Conservation (phyloP, 2,329 filamentous ascomycete species). For the Alternaria infectoria region DNA sequence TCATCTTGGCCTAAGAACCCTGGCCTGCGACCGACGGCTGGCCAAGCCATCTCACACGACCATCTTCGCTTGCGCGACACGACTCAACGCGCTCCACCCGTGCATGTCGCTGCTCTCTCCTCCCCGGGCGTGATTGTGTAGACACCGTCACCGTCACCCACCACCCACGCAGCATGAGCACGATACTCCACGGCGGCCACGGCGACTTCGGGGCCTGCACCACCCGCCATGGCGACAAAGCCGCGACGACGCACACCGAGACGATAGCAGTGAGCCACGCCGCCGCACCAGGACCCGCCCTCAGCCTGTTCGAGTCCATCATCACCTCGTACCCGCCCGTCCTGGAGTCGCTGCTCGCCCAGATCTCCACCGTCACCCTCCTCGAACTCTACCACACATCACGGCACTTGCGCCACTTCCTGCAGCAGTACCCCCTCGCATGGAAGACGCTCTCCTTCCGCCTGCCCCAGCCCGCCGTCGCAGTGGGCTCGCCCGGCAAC, state of each 20-base stretch:
- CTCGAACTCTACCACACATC: conserved; percentile 66
- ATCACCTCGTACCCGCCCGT: conserved; percentile 64
- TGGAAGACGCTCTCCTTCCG: conserved; percentile 68
- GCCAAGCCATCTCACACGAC: conserved; percentile 30
- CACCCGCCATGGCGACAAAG: conserved; percentile 2
- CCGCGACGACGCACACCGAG: conserved; percentile 6
- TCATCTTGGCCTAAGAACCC: conserved; percentile 15
- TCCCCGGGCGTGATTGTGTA: conserved; percentile 32
- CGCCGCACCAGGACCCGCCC: conserved; percentile 11
- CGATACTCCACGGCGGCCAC: conserved; percentile 19
- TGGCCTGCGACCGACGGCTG: conserved; percentile 10
- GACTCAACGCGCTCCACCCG: conserved; percentile 27
- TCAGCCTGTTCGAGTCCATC: conserved; percentile 59
- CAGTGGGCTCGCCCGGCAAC: conserved; percentile 47
- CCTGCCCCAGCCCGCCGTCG: conserved; percentile 51
- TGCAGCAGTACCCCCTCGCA: conserved; percentile 64
- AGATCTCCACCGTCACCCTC: conserved; percentile 62
- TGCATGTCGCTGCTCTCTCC: conserved; percentile 38
- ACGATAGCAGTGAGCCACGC: conserved; percentile 1
- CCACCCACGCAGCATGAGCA: conserved; percentile 37
- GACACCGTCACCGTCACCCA: conserved; percentile 18
- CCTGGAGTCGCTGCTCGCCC: conserved; percentile 64
- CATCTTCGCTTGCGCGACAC: conserved; percentile 28
- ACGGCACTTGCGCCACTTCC: conserved; percentile 60
- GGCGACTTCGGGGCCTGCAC: conserved; percentile 25